Conservation (phyloP, 2,329 filamentous ascomycete genomes). For the Claviceps sorghi region DNA sequence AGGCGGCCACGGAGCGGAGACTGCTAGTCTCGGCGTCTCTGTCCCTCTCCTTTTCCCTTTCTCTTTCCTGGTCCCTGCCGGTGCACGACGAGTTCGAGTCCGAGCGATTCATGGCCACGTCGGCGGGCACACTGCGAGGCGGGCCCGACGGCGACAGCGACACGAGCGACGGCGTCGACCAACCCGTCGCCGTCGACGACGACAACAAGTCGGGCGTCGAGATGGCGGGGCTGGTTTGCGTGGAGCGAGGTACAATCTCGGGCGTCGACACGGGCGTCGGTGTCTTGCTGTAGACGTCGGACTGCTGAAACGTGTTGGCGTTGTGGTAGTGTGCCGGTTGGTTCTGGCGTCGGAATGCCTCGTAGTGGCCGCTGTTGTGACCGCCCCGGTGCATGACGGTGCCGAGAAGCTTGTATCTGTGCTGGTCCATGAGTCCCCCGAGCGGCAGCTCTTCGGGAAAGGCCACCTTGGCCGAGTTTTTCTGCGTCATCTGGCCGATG, state of each 20-base stretch:
- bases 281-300: conserved; percentile 55
- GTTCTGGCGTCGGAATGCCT: conserved; percentile 82
- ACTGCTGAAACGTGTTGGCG: conserved; percentile 60
- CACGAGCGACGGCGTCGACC: conserved; percentile 25
- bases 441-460: conserved; percentile 81
- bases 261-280: conserved; percentile 39
- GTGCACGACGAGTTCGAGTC: conserved; percentile 4
- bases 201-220: conserved; percentile 35
- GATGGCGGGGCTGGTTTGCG: conserved; percentile 25
- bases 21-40: conserved; percentile 36
- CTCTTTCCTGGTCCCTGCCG: neutral
- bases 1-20: conserved; percentile 41
- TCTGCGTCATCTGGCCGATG: conserved; percentile 58
- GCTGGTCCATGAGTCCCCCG: conserved; percentile 63
- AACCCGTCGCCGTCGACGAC: conserved; percentile 18
- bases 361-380: conserved; percentile 93
- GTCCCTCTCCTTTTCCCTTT: conserved; percentile 16
- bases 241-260: conserved; percentile 22
- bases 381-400: conserved; percentile 91
- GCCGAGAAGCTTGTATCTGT: conserved; percentile 70
- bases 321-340: conserved; percentile 69
- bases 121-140: conserved; percentile 19
- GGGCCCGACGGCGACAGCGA: conserved; percentile 12
- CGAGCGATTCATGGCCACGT: conserved; percentile 6
- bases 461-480: conserved; percentile 86